phyloP scores from a whole-genome alignment of 2,329 filamentous ascomycete species.

The Beauveria pseudobassiana region DNA sequence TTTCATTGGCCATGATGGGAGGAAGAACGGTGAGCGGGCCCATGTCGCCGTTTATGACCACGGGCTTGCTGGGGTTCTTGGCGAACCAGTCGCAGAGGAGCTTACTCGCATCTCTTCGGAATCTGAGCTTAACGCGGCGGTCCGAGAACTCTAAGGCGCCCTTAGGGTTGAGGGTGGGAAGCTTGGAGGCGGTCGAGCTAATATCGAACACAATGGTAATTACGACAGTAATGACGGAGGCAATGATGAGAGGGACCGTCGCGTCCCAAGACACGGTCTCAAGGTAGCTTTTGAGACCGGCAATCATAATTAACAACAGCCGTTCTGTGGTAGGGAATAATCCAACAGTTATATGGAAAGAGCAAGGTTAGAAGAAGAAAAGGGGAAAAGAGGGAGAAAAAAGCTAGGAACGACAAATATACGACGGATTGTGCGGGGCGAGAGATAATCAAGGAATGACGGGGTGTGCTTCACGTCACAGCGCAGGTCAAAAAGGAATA shows the following conservation, averaged over 20 bases:
- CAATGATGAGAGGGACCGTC: conserved; percentile 5
- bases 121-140: conserved; percentile 1
- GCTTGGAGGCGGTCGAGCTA: not conserved
- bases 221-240: conserved; percentile 5
- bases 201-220: not conserved
- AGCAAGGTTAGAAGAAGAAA: too few relatives aligned
- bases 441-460: too few relatives aligned
- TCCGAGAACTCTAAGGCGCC: conserved; percentile 4
- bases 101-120: not conserved
- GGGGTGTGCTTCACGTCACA: too few relatives aligned
- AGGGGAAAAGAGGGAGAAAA: too few relatives aligned
- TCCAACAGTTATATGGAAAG: too few relatives aligned
- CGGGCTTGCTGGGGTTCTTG: conserved; percentile 7
- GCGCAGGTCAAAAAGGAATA: too few relatives aligned
- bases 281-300: not conserved
- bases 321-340: not conserved
- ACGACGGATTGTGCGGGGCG: too few relatives aligned
- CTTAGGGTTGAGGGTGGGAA: conserved; percentile 9
- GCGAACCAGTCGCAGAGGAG: conserved; percentile 8
- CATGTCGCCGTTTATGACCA: conserved; percentile 12
- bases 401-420: too few relatives aligned
- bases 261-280: conserved; percentile 4
- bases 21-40: conserved; percentile 17
- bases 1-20: conserved; percentile 14
- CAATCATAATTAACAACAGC: not conserved